Percentiles rank a stretch among this genome's conserved stretches.
phyloP scores from a whole-genome alignment of 495 filamentous ascomycete species.

The Talaromyces borbonicus region DNA sequence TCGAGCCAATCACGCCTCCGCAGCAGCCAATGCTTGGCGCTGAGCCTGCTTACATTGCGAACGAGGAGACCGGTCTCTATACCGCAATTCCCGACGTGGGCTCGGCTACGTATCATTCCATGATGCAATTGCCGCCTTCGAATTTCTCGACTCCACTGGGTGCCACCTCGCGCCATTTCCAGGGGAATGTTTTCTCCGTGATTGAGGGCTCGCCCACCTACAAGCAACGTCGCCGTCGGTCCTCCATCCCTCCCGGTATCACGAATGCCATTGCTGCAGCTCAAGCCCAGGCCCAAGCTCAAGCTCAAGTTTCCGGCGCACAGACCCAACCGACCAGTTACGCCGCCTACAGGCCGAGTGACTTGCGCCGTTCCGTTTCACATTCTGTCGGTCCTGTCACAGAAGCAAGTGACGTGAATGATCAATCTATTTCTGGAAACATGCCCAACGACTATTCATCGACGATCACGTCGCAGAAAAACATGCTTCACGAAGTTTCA shows the following conservation, averaged over 20 bases:
- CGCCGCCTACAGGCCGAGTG: constrained; percentile 65
- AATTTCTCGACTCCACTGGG: constrained; percentile 73
- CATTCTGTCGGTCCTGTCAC: constrained; percentile 74
- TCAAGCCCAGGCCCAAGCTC: too few relatives aligned
- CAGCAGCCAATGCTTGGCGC: constrained; percentile 72
- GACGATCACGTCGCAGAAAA: constrained; percentile 62
- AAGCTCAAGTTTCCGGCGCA: constrained; percentile 16
- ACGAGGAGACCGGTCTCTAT: constrained; percentile 93
- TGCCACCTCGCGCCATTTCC: constrained; percentile 54
- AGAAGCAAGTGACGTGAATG: constrained; percentile 62
- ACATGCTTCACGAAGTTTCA: constrained; percentile 71
- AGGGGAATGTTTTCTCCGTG: constrained; percentile 82
- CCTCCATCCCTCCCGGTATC: constrained; percentile 74
- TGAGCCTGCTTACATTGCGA: constrained; percentile 94
- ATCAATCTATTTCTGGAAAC: constrained; percentile 56
- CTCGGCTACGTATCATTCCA: constrained; percentile 52
- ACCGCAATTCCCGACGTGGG: constrained; percentile 82
- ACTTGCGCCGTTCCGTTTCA: constrained; percentile 85
- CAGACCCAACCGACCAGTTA: constrained; percentile 33
- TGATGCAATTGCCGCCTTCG: constrained; percentile 86
- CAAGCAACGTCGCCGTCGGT: constrained; percentile 89
- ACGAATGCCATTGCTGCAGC: constrained; percentile 51
- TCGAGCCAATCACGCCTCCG: constrained; percentile 90
- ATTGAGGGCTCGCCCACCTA: constrained; percentile 98
- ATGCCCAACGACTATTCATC: constrained; percentile 43